Percentiles rank a stretch among this genome's conserved stretches.
Conservation (phyloP, 352 stramenopile genomes). For the Thalassiosira ordinaria region DNA sequence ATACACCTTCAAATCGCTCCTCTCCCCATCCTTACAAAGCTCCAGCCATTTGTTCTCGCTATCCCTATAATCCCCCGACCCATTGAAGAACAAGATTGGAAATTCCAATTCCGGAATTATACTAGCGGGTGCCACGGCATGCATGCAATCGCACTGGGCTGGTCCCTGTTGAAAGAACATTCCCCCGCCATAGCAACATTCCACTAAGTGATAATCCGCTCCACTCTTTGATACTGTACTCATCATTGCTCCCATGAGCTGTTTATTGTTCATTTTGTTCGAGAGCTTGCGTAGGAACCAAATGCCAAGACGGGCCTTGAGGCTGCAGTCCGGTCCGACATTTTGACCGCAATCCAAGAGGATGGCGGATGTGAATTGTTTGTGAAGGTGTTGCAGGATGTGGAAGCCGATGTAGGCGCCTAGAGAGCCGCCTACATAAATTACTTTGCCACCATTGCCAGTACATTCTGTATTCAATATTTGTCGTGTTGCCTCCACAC, state of each 20-base stretch:
- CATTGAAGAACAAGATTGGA: conserved; percentile 78
- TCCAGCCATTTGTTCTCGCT: conserved; percentile 67
- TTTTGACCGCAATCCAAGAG: conserved; percentile 76
- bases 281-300: conserved; percentile 50
- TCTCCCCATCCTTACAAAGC: conserved; percentile 52
- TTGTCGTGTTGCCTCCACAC: conserved; percentile 35
- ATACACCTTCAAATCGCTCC: conserved; percentile 67
- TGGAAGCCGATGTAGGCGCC: conserved; percentile 75
- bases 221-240: conserved; percentile 51
- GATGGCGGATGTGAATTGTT: conserved; percentile 60
- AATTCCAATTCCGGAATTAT: conserved; percentile 62
- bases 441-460: conserved; percentile 36
- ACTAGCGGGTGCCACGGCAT: conserved; percentile 58
- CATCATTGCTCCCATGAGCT: conserved; percentile 59
- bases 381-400: conserved; percentile 46
- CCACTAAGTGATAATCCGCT: conserved; percentile 65
- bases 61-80: conserved; percentile 78
- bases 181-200: conserved; percentile 54
- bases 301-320: conserved; percentile 68
- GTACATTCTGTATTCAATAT: conserved; percentile 53
- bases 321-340: conserved; percentile 62
- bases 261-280: conserved; percentile 54
- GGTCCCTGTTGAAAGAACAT: conserved; percentile 68
- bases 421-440: conserved; percentile 68
- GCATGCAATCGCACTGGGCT: conserved; percentile 60